Base-by-base conservation (phyloP, 1,284 basidiomycete species). In the Agroathelia rolfsii region DNA sequence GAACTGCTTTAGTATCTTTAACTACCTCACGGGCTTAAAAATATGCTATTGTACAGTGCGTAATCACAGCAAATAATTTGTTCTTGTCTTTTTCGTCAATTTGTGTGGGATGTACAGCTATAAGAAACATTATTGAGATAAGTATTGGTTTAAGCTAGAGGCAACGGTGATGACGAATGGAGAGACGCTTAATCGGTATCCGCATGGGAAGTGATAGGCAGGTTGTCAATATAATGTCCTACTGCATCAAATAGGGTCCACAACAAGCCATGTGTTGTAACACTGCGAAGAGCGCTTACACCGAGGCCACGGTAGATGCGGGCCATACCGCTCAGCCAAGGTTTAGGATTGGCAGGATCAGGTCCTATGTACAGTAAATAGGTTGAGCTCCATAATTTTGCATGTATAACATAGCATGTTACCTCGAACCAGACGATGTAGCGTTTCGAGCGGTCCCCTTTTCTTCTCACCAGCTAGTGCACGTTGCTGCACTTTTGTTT, bases 401-500 rank as follows among this genome's bases (percentile, higher is more conserved):
- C 13, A 23, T 26, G 16, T 28, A 28, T 34, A 8, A 3, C 6
- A 21, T 26, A 7, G 25, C 16, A 25, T 39, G 55, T 30, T 49
- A 81, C 82, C 82, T 58, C 81, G 67, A 37, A 90, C 66, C 28
- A 94, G 67, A 18, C 85, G 74, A 41, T 62, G 61, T 34, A 92
- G 66, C 5, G 90, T 89, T 55, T 83, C 77, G 50, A 62, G 66
- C 11, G 79, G 65, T 24, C 76, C 69, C 38, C 78, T 72, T 41
- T 76, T 70, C 28, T 64, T 66, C 41, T 80, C 72, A 27, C 82
- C 82, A 3, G 87, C 81, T 21, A 95, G 63, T 9, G 86, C 78
- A 34, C 90, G 77, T 49, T 92, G 82, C 52, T 95, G 89, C 21
- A 93, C 70, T 51, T 92, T 90, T 0, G 90, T 94, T 62, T 95